Base-by-base conservation (phyloP, 75 land plant species). In the Gnetum montanum region DNA sequence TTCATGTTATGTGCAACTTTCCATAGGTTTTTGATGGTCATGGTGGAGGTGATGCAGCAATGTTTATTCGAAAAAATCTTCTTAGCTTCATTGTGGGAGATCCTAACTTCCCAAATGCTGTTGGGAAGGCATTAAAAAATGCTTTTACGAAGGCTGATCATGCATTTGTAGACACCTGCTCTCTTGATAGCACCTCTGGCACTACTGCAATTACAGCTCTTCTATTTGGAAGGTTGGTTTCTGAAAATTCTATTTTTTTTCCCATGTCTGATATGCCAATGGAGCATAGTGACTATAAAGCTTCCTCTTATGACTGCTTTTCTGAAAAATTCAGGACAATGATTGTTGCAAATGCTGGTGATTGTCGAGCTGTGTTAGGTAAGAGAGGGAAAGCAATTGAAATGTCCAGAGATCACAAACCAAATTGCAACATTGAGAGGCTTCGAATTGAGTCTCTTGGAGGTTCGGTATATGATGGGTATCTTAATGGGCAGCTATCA, bases 1-100 rank as follows among this genome's bases (percentile, higher is more conserved):
- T n/a, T n/a, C n/a, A n/a, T n/a, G n/a, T n/a, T n/a, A n/a, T n/a
- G n/a, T n/a, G n/a, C n/a, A 15, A 28, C 20, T 53, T 5, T 33
- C 36, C 23, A 31, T 62, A 86, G 90, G 90, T 86, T 23, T 86
- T 86, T 79, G 90, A 86, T 73, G 90, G 90, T 24, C 90, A 86
- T 62, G 83, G 78, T 5, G 90, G 90, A 26, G 69, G 61, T 12
- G 90, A 83, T 67, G 90, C 90, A 23, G 90, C 90, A 36, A 49
- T 54, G 5, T 86, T 72, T 62, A 69, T 79, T 23, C 66, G 70
- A 46, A 77, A 73, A 26, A 75, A 86, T 58, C 58, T 83, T 61
- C 63, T 86, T 11, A 75, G 43, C 6, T 76, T 56, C 41, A 79
- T 86, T 45, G 60, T 79, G 23, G 77, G 73, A 46, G 90, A 86